phyloP scores from a whole-genome alignment of 1,139 yeast species.

The Chernovozyma sophiae-reginae region DNA sequence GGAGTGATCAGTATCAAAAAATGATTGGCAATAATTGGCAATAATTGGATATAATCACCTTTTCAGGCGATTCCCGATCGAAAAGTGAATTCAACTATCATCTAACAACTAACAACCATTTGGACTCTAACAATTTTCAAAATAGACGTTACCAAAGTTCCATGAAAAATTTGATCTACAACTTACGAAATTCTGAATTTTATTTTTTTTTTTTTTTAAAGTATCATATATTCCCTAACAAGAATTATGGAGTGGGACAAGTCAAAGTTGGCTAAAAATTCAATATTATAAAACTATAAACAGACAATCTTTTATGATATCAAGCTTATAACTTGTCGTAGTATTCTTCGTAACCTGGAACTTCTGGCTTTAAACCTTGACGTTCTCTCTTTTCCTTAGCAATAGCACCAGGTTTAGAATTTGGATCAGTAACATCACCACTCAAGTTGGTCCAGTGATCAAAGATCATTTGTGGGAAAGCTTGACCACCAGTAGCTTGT shows the following conservation, averaged over 20 bases:
- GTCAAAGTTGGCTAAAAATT: background rate
- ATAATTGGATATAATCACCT: no score
- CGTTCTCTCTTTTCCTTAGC: slow-evolving; percentile 91
- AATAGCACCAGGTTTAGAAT: slow-evolving; percentile 92
- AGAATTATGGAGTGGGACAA: slow-evolving; percentile 1
- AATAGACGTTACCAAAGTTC: no score
- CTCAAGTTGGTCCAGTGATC: slow-evolving; percentile 93
- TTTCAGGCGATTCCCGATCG: no score
- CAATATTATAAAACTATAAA: slow-evolving; percentile 7
- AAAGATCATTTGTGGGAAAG: slow-evolving; percentile 99
- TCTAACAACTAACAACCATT: no score
- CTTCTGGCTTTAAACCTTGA: slow-evolving; percentile 94
- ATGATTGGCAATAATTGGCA: no score
- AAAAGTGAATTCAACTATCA: no score
- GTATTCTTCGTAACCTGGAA: slow-evolving; percentile 99
- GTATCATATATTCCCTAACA: slow-evolving; percentile 6
- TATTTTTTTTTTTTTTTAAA: no score
- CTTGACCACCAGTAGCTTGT: slow-evolving; percentile 99
- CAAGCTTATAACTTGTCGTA: slow-evolving; percentile 90
- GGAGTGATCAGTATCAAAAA: no score
- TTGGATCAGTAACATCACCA: slow-evolving; percentile 91
- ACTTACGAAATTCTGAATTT: background rate
- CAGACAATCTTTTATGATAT: slow-evolving; percentile 3
- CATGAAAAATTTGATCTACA: no score
- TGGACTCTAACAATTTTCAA: no score